phyloP scores from a whole-genome alignment of 1,284 basidiomycete genomes.

The Sanghuangporus weigelae region DNA sequence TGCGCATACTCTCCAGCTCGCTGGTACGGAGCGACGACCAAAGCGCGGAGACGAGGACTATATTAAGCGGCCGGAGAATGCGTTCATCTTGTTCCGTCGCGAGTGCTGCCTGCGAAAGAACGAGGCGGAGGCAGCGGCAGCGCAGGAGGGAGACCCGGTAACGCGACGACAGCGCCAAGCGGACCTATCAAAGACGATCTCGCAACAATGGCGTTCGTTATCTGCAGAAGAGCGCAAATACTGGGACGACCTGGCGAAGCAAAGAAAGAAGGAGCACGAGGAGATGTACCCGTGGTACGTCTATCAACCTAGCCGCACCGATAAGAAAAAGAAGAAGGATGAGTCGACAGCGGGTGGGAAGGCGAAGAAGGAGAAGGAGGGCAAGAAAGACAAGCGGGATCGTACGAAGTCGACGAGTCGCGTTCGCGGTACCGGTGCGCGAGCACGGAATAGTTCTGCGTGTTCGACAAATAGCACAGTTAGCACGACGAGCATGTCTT shows the following conservation, averaged over 20 bases:
- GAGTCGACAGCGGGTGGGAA: conserved; percentile 2
- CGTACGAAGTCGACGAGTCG: conserved; percentile 8
- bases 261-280: conserved; percentile 55
- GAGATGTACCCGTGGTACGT: conserved; percentile 69
- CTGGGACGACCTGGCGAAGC: conserved; percentile 57
- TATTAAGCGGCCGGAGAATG: conserved; percentile 76
- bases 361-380: conserved; percentile 5
- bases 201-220: conserved; percentile 67
- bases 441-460: conserved; percentile 1
- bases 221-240: conserved; percentile 53
- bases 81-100: conserved; percentile 75
- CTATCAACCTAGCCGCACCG: conserved; percentile 55
- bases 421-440: conserved; percentile 2
- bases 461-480: conserved; percentile 8
- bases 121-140: conserved; percentile 37
- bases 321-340: conserved; percentile 5
- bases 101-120: conserved; percentile 58
- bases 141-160: conserved; percentile 30
- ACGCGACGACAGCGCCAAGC: conserved; percentile 45
- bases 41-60: conserved; percentile 77
- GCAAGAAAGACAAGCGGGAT: conserved; percentile 6
- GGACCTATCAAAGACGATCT: conserved; percentile 71
- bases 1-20: conserved; percentile 36
- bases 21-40: conserved; percentile 52
- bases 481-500: conserved; percentile 4